Evolutionary conservation across 495 filamentous ascomycete species (phyloP).

Genomic region (Talaromyces trachyspermus): DNA sequence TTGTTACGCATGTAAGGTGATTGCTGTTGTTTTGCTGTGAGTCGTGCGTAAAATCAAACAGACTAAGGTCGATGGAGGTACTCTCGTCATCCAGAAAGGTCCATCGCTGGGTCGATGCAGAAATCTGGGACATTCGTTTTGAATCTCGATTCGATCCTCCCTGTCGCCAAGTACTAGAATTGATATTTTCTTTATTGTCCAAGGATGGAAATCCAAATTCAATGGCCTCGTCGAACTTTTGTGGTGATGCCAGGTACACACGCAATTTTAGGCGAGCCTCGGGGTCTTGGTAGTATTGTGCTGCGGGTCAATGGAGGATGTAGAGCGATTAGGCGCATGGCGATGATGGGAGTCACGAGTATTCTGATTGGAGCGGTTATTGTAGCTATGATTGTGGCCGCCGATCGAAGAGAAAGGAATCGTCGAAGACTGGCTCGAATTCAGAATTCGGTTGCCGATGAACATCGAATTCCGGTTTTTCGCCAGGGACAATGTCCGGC

Average conservation of each 20-base stretch:
- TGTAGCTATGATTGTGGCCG: not conserved
- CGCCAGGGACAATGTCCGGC: constrained; percentile 40
- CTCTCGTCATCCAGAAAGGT: constrained; percentile 44
- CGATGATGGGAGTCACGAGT: constrained; percentile 18
- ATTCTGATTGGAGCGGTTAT: not conserved
- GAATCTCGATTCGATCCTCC: not conserved
- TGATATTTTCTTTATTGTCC: constrained; percentile 30
- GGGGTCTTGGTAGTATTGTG: constrained; percentile 83
- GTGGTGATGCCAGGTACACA: constrained; percentile 81
- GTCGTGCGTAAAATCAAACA: not conserved
- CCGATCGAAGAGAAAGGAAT: constrained; percentile 10
- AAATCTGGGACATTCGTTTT: constrained; percentile 6
- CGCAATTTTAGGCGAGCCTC: constrained; percentile 81
- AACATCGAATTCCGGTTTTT: constrained; percentile 15
- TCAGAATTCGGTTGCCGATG: constrained; percentile 9
- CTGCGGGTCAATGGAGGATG: constrained; percentile 61
- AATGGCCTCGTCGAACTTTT: constrained; percentile 92
- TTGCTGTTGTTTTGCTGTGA: not conserved
- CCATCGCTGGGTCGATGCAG: constrained; percentile 5
- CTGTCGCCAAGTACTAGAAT: not conserved
- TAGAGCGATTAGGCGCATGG: constrained; percentile 32
- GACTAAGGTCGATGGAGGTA: constrained; percentile 17
- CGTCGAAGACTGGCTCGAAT: constrained; percentile 15
- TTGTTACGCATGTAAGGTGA: not conserved
- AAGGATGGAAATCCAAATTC: constrained; percentile 83